Base-by-base conservation (phyloP, 805 yeast species). In the Candida adriatica region DNA sequence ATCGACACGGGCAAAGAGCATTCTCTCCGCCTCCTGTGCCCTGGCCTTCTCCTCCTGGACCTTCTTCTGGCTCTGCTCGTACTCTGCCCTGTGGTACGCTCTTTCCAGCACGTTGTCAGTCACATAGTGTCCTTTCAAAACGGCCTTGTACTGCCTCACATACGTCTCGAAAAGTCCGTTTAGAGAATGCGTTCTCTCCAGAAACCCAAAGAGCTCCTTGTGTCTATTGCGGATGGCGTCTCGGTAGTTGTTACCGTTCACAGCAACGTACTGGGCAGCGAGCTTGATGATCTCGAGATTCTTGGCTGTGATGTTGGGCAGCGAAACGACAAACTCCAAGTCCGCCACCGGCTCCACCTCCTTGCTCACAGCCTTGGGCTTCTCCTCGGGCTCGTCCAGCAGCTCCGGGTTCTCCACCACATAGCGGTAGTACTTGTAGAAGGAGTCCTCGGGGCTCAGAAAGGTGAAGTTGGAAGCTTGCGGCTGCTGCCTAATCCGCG, bases 1-100 rank as follows among this genome's bases (percentile, higher is more conserved):
- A 56, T 88, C 87, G 15, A 86, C 77, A 8, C 81, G 70, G 0
- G 88, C 85, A 56, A 68, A 84, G 25, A 70, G 77, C 5, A 74
- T 42, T 35, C 66, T 66, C 50, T 55, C 30, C 33, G 53, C 39
- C 38, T 58, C 56, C 44, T 64, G 54, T 37, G 42, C 43, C 37
- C 51, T 45, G 22, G 51, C 51, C 6, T 59, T 59, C 32, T 61
- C 61, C 27, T 60, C 54, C 6, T 48, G 49, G 31, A 66, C 41
- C 14, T 55, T 59, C 14, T 60, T 62, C 18, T 58, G 37, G 15
- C 52, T 49, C 11, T 61, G 63, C 16, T 54, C 58, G 47, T 63
- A 71, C 38, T 70, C 72, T 0, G 94, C 90, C 32, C 90, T 57
- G 11, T 51, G 40, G 35, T 65, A 70, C 11, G 83, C 69, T 4